phyloP scores from a whole-genome alignment of 2,329 filamentous ascomycete species.

The Chaetomiaceae sp. region DNA sequence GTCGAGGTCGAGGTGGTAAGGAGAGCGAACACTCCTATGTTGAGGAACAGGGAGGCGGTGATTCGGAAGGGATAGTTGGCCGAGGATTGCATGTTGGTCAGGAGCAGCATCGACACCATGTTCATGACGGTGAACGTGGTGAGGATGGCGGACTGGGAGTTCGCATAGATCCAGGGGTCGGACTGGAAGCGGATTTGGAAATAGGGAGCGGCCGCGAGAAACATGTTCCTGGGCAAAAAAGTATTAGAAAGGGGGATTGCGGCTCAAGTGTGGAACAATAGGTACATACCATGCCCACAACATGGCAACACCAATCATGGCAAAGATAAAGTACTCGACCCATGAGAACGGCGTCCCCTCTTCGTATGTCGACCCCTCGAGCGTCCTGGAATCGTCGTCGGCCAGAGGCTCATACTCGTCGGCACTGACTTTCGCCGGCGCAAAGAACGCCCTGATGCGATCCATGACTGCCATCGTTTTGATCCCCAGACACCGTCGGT shows the following conservation, averaged over 20 bases:
- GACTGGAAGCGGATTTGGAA: conserved; percentile 76
- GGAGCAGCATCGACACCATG: conserved; percentile 66
- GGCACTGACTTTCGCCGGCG: conserved; percentile 26
- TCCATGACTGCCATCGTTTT: conserved; percentile 31
- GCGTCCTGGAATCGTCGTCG: conserved; percentile 27
- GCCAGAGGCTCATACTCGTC: conserved; percentile 31
- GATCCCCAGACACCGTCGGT: not conserved
- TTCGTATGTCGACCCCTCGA: conserved; percentile 31
- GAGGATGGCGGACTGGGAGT: conserved; percentile 87
- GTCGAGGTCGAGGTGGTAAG: conserved; percentile 74
- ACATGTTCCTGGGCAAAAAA: conserved; percentile 75
- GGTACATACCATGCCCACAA: conserved; percentile 83
- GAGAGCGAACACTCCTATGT: conserved; percentile 69
- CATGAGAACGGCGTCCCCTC: conserved; percentile 65
- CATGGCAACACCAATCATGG: conserved; percentile 86
- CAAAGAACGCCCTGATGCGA: conserved; percentile 37
- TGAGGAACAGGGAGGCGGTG: conserved; percentile 68
- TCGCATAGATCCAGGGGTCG: conserved; percentile 65
- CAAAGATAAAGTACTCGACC: conserved; percentile 81
- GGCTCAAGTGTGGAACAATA: not conserved
- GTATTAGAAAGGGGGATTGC: conserved; percentile 4
- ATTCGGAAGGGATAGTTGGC: conserved; percentile 90
- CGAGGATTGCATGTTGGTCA: conserved; percentile 73
- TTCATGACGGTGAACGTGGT: conserved; percentile 84
- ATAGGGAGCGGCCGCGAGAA: conserved; percentile 89